Evolutionary conservation across 805 yeast genomes (phyloP).

Genomic region (Candida manassasensis): DNA sequence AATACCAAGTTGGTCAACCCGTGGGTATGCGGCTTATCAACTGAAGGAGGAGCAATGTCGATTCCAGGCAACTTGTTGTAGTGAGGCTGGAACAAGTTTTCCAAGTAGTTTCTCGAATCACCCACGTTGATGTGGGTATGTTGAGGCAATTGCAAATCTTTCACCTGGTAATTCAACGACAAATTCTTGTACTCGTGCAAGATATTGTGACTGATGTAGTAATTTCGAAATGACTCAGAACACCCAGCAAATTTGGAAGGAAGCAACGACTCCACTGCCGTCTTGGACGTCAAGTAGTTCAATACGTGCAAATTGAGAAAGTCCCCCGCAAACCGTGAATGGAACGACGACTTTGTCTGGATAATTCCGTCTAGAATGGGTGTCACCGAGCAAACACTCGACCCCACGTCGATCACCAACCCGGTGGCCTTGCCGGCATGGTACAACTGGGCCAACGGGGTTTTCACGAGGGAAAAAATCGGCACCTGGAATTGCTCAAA

Average conservation of each 20-base stretch:
- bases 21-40: slow-evolving; percentile 44
- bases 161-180: slow-evolving; percentile 20
- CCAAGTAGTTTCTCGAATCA: slow-evolving; percentile 31
- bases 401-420: slow-evolving; percentile 76
- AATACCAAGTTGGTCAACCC: slow-evolving; percentile 41
- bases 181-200: slow-evolving; percentile 37
- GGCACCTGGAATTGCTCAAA: slow-evolving; percentile 76
- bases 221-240: slow-evolving; percentile 31
- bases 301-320: slow-evolving; percentile 64
- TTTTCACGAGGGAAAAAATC: slow-evolving; percentile 66
- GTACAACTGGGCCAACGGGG: slow-evolving; percentile 73
- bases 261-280: slow-evolving; percentile 13
- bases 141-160: slow-evolving; percentile 13
- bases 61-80: slow-evolving; percentile 40
- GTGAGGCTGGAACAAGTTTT: slow-evolving; percentile 68
- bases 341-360: slow-evolving; percentile 58
- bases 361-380: slow-evolving; percentile 76
- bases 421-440: slow-evolving; percentile 77
- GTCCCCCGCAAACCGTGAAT: slow-evolving; percentile 79
- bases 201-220: slow-evolving; percentile 30
- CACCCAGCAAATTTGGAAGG: slow-evolving; percentile 14
- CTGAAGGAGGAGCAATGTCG: slow-evolving; percentile 27
- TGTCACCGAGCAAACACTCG: slow-evolving; percentile 63
- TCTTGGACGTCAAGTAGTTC: slow-evolving; percentile 33
- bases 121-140: slow-evolving; percentile 8